Conservation (phyloP, 139 green algal genomes). For the Parachlorella kessleri region DNA sequence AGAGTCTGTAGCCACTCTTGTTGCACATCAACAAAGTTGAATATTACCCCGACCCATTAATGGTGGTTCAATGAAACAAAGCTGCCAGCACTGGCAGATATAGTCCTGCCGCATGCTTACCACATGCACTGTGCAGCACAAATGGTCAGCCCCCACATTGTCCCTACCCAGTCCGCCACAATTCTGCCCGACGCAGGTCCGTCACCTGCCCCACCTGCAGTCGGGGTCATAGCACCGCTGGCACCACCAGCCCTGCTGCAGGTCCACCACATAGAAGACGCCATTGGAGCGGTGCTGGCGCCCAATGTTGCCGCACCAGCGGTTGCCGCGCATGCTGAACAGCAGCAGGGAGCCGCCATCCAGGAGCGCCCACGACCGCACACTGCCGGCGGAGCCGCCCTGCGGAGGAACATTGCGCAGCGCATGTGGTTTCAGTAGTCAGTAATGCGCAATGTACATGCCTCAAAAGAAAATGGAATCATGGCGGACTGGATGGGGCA, state of each 20-base stretch:
- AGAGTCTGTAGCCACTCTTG: background rate
- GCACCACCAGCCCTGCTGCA: constrained; percentile 49
- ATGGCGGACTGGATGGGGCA: no score
- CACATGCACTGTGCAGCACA: background rate
- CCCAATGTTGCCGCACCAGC: constrained; percentile 68
- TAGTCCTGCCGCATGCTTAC: background rate
- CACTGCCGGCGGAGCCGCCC: constrained; percentile 18
- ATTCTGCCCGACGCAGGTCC: background rate
- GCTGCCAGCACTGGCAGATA: no score
- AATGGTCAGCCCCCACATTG: background rate
- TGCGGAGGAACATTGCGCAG: no score
- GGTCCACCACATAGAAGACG: constrained; percentile 60
- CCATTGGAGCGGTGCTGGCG: constrained; percentile 74
- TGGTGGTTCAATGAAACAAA: no score
- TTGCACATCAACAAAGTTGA: background rate
- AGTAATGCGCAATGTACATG: no score
- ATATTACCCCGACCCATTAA: background rate
- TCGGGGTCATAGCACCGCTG: constrained; percentile 66
- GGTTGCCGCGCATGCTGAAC: constrained; percentile 56
- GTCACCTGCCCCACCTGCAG: background rate
- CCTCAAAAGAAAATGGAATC: no score
- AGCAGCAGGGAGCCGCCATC: constrained; percentile 22
- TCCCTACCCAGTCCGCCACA: background rate
- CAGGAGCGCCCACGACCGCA: constrained; percentile 56
- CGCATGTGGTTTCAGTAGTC: no score